These are phyloP conservation scores for Hippophae rhamnoides DNA, from an alignment of 306 rosid species.

Conservation along the genomic window DNA sequence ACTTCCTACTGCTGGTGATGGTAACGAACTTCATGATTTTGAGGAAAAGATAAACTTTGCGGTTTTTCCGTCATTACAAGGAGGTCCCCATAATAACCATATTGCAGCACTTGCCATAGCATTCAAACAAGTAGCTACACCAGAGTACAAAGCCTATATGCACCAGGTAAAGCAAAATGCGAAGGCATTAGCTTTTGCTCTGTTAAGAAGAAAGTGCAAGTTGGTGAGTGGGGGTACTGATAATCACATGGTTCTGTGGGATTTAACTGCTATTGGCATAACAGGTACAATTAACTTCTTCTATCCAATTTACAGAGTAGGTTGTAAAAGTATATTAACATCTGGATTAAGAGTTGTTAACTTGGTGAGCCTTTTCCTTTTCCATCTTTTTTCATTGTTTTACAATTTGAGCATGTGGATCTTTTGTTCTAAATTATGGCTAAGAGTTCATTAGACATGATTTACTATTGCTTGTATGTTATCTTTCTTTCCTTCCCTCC, in stretches of 20 bases:
- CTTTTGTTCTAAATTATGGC: too few relatives aligned
- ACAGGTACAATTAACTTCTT: conserved; percentile 28
- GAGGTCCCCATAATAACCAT: conserved; percentile 85
- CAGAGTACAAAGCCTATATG: conserved; percentile 63
- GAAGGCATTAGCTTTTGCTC: conserved; percentile 59
- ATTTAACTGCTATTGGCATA: conserved; percentile 61
- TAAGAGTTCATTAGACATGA: too few relatives aligned
- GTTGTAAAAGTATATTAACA: neutral
- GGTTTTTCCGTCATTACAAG: conserved; percentile 68
- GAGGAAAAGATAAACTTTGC: conserved; percentile 85
- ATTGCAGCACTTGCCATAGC: conserved; percentile 83
- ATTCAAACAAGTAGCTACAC: conserved; percentile 70
- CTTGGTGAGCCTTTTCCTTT: neutral
- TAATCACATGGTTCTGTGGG: conserved; percentile 87
- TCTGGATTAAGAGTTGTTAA: neutral
- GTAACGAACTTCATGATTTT: conserved; percentile 36
- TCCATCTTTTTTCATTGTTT: neutral
- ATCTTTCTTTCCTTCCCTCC: too few relatives aligned
- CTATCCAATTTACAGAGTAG: neutral
- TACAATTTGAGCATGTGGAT: too few relatives aligned
- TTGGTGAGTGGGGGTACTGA: conserved; percentile 84
- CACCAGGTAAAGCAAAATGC: conserved; percentile 82
- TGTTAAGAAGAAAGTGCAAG: conserved; percentile 73
- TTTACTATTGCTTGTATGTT: too few relatives aligned
- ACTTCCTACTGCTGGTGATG: conserved; percentile 38